phyloP scores from a whole-genome alignment of 2,329 filamentous ascomycete species.

The Calonectria pauciramosa region DNA sequence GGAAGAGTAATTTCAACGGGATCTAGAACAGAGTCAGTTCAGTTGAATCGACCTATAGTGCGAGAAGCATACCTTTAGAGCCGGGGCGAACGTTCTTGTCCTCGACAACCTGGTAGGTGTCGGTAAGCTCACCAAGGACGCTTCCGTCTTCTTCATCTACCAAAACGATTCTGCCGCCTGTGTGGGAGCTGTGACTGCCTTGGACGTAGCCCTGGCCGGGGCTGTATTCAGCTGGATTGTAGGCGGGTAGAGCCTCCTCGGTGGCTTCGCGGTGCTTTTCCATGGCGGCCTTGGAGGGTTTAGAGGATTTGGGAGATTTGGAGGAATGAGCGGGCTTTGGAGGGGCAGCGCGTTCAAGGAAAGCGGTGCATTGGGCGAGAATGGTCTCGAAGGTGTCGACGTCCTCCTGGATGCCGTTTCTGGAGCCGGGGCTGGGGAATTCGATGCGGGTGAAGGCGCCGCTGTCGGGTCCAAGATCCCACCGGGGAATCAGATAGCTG shows the following conservation, averaged over 20 bases:
- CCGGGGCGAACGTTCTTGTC: conserved; percentile 82
- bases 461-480: conserved; percentile 90
- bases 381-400: conserved; percentile 98
- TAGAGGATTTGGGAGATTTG: conserved; percentile 29
- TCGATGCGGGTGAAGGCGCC: conserved; percentile 95
- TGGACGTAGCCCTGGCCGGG: conserved; percentile 84
- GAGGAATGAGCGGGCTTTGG: conserved; percentile 54
- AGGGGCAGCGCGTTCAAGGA: conserved; percentile 85
- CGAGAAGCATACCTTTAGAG: conserved; percentile 80
- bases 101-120: conserved; percentile 85
- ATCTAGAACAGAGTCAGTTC: conserved; percentile 57
- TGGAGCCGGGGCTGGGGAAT: conserved; percentile 81
- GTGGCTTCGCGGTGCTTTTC: conserved; percentile 58
- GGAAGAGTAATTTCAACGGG: conserved; percentile 86
- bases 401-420: conserved; percentile 86
- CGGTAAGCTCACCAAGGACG: conserved; percentile 90
- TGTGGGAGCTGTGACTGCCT: conserved; percentile 67
- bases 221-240: conserved; percentile 86
- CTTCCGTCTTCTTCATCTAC: conserved; percentile 97
- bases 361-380: conserved; percentile 96
- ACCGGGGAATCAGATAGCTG: conserved; percentile 94
- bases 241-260: conserved; percentile 68
- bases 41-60: not conserved
- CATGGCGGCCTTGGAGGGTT: conserved; percentile 48
- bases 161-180: conserved; percentile 84